These are phyloP conservation scores for Sarcodon sp. DNA, from an alignment of 768 basidiomycete genomes.

Conservation along the genomic window DNA sequence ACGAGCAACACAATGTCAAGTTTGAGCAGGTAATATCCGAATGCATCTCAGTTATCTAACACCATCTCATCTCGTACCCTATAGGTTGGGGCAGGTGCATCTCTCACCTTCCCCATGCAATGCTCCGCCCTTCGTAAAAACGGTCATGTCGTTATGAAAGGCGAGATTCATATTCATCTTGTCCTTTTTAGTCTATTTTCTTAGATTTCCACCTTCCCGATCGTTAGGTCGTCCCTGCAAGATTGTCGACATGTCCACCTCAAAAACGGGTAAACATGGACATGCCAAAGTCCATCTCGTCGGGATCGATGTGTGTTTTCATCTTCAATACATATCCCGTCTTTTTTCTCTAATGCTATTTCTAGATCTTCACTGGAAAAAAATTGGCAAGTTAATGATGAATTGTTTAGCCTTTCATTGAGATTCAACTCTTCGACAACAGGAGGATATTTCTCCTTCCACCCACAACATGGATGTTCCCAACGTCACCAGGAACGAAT, in stretches of 20 bases:
- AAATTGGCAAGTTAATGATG: constrained; percentile 58
- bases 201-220: neutral
- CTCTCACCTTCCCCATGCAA: constrained; percentile 76
- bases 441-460: constrained; percentile 92
- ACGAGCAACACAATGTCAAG: constrained; percentile 75
- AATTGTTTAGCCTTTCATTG: constrained; percentile 2
- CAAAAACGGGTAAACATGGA: constrained; percentile 99
- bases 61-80: neutral
- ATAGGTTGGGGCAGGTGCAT: constrained; percentile 65
- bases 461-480: constrained; percentile 99
- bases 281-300: constrained; percentile 99
- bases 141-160: constrained; percentile 94
- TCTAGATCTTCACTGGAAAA: constrained; percentile 95
- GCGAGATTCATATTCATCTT: constrained; percentile 17
- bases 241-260: constrained; percentile 98
- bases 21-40: constrained; percentile 59
- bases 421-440: constrained; percentile 7
- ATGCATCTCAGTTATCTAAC: constrained; percentile 5
- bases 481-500: constrained; percentile 85
- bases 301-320: constrained; percentile 77
- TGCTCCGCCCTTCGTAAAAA: constrained; percentile 94
- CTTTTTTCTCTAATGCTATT: constrained; percentile 6
- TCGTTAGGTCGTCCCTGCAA: constrained; percentile 82
- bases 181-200: neutral
- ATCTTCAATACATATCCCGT: neutral